Evolutionary conservation across 1,284 basidiomycete genomes (phyloP), one percentile per base, ranked within the genome.

Genomic region (Agroathelia rolfsii): DNA sequence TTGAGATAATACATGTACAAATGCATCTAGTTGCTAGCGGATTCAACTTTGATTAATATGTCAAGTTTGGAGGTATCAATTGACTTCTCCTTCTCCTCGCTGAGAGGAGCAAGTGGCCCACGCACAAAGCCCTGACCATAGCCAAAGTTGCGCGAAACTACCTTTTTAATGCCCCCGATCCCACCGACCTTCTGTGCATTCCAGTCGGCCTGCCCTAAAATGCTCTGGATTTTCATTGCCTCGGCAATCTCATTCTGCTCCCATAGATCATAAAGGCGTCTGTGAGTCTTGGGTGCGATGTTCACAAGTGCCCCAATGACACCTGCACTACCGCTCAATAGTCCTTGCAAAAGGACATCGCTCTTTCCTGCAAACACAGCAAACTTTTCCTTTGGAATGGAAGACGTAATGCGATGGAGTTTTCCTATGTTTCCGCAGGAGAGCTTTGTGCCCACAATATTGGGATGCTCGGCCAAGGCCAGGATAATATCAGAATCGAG

Each of bases 341-440:
- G 64, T 2, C 78, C 73, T 19, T 80, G 78, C 5, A 80, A 60
- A 45, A 78, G 73, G 28, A 77, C 60, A 41, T 83, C 78, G 5
- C 70, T 71, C 27, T 71, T 65, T 2, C 82, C 77, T 10, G 77
- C 66, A 47, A 72, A 77, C 3, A 75, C 67, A 3, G 76, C 69
- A 44, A 81, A 82, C 26, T 71, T 58, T 5, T 59, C 50, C 1
- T 62, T 40, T 9, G 69, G 55, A 41, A 75, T 66, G 4, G 60
- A 52, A 2, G 71, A 72, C 5, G 77, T 73, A 25, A 92, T 61
- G 6, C 86, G 76, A 33, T 81, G 75, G 32, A 87, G 73, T 53
- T 92, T 92, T 27, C 87, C 86, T 38, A 92, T 72, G 47, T 76
- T 78, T 4, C 80, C 85, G 49, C 86, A 89, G 23, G 88, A 90